Percentiles rank a stretch among this genome's conserved stretches.
Conservation (phyloP, 441 rosid genomes). For the Gossypium aridum region DNA sequence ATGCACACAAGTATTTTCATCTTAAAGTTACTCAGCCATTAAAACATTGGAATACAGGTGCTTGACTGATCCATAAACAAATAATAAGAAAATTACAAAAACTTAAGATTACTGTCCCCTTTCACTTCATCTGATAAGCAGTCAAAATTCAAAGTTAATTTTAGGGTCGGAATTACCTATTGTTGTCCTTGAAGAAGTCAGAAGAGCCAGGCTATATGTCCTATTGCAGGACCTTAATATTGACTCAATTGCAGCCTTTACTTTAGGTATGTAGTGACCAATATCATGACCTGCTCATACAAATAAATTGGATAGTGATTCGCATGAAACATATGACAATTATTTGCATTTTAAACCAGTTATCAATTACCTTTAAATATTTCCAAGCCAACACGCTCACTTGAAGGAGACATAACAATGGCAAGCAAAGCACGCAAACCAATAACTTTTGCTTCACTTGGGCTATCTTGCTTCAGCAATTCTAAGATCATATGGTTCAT, state of each 20-base stretch:
- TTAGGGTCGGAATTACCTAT: conserved; percentile 45
- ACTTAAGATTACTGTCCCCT: not conserved
- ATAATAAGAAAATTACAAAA: not conserved
- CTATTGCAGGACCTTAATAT: conserved; percentile 87
- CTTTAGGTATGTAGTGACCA: conserved; percentile 96
- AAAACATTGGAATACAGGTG: not conserved
- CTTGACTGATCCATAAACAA: not conserved
- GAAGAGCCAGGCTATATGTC: conserved; percentile 83
- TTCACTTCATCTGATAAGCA: not conserved
- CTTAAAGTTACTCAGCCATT: not conserved
- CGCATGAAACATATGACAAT: conserved; percentile 8
- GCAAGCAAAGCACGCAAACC: conserved; percentile 98
- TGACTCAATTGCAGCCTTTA: conserved; percentile 96
- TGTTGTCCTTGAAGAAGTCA: conserved; percentile 88
- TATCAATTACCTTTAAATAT: conserved; percentile 71
- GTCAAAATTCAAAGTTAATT: conserved; percentile 5
- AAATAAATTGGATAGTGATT: conserved; percentile 16
- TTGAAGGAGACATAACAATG: conserved; percentile 91
- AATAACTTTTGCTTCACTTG: conserved; percentile 95
- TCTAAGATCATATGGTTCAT: conserved; percentile 98
- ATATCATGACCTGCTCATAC: conserved; percentile 68
- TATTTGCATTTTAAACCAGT: conserved; percentile 14
- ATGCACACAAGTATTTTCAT: not conserved
- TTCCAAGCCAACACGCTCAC: conserved; percentile 83
- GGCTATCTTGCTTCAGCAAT: conserved; percentile 95